Percentiles rank a stretch among this genome's conserved stretches.
Conservation (phyloP, 345 rosid species). For the Linum trigynum region DNA sequence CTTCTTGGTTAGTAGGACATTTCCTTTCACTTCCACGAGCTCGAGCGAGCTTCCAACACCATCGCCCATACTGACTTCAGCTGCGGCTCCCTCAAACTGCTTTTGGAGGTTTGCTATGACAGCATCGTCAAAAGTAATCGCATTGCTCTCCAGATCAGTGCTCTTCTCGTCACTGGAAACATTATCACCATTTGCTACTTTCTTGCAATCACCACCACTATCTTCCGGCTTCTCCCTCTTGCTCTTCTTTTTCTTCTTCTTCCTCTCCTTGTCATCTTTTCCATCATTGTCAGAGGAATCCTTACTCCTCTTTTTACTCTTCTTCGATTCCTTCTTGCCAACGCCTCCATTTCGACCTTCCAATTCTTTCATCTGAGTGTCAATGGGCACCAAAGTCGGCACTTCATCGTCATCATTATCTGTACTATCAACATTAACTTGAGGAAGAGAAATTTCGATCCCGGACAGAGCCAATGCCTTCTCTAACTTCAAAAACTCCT, state of each 20-base stretch:
- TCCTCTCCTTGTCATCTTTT: conserved; percentile 28
- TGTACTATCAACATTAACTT: conserved; percentile 8
- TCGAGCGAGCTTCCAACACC: conserved; percentile 38
- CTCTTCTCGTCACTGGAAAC: conserved; percentile 16
- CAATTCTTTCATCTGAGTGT: conserved; percentile 16
- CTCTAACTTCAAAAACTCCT: conserved; percentile 65
- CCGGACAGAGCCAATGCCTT: conserved; percentile 43
- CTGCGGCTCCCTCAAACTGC: conserved; percentile 88
- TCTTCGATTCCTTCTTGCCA: conserved; percentile 33
- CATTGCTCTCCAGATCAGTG: conserved; percentile 12
- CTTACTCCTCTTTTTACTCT: conserved; percentile 22
- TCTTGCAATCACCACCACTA: conserved; percentile 10
- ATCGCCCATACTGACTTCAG: conserved; percentile 40
- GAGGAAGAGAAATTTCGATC: conserved; percentile 36
- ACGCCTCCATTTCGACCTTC: conserved; percentile 19
- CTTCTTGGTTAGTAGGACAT: conserved; percentile 43
- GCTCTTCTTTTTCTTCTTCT: conserved; percentile 19
- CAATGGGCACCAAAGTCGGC: conserved; percentile 49
- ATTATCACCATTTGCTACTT: conserved; percentile 10
- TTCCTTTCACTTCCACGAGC: conserved; percentile 21
- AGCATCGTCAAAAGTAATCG: conserved; percentile 35
- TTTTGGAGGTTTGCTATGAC: conserved; percentile 68
- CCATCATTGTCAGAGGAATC: conserved; percentile 12
- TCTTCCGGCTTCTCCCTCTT: conserved; percentile 11
- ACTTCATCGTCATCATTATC: conserved; percentile 32